Evolutionary conservation across 352 stramenopile species (phyloP).

Genomic region (Globisporangium heterothallicum): DNA sequence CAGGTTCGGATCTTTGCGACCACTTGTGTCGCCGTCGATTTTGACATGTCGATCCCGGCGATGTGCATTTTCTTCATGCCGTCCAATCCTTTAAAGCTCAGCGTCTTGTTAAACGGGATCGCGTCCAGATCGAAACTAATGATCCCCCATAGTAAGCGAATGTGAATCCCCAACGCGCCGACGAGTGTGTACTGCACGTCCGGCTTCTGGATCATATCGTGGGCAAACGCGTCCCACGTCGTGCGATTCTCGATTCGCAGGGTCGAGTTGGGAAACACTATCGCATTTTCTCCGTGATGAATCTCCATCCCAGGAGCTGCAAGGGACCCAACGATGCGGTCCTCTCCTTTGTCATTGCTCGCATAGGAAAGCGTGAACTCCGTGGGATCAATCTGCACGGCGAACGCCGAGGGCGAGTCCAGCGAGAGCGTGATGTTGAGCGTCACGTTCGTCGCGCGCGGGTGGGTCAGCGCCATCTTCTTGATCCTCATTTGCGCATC

Average conservation of each 20-base stretch:
- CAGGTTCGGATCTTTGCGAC: slow-evolving; percentile 74
- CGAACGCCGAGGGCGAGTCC: slow-evolving; percentile 43
- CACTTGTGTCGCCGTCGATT: slow-evolving; percentile 55
- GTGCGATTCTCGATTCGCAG: slow-evolving; percentile 51
- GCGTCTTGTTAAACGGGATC: slow-evolving; percentile 44
- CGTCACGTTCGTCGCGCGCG: slow-evolving; percentile 21
- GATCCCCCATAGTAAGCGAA: slow-evolving; percentile 44
- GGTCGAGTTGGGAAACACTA: slow-evolving; percentile 41
- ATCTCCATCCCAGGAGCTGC: slow-evolving; percentile 43
- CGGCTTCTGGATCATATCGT: slow-evolving; percentile 49
- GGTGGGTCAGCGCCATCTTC: slow-evolving; percentile 51
- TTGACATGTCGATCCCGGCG: slow-evolving; percentile 45
- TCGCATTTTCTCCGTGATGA: slow-evolving; percentile 37
- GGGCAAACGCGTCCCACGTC: slow-evolving; percentile 60
- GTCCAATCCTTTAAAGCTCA: slow-evolving; percentile 59
- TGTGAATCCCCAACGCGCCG: slow-evolving; percentile 39
- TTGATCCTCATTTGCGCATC: slow-evolving; percentile 54
- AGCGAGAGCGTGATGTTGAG: slow-evolving; percentile 52
- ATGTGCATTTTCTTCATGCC: slow-evolving; percentile 65
- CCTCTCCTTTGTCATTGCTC: background rate
- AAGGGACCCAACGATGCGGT: slow-evolving; percentile 38
- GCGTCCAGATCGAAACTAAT: slow-evolving; percentile 40
- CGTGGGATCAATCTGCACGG: slow-evolving; percentile 34
- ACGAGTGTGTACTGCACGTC: slow-evolving; percentile 47
- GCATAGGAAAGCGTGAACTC: slow-evolving; percentile 50